Evolutionary conservation across 805 yeast genomes (phyloP).

Genomic region (Metschnikowia orientalis): DNA sequence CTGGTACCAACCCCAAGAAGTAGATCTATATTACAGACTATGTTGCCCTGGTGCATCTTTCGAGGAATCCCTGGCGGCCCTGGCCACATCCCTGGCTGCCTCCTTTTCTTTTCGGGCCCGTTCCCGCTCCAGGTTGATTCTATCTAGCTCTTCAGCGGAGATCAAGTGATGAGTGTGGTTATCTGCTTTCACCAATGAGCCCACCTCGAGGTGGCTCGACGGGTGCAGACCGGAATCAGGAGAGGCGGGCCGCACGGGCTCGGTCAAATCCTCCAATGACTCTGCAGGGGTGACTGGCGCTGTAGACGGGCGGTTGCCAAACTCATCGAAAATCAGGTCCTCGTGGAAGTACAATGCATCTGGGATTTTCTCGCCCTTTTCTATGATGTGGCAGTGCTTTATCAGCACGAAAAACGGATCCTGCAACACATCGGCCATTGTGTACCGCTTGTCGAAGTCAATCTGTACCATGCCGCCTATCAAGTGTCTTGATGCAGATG

Average conservation of each 20-base stretch:
- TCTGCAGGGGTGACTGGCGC: conserved; percentile 5
- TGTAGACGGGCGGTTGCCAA: conserved; percentile 4
- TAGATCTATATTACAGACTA: no score
- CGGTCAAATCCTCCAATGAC: conserved; percentile 1
- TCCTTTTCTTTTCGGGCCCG: conserved; percentile 13
- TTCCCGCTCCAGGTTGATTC: conserved; percentile 31
- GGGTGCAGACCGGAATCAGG: neutral
- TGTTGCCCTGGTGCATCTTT: no score
- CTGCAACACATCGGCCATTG: conserved; percentile 50
- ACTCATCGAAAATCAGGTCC: conserved; percentile 1
- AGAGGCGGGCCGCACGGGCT: neutral
- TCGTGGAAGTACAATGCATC: conserved; percentile 5
- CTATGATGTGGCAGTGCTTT: conserved; percentile 44
- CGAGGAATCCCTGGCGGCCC: no score
- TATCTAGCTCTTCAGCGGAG: conserved; percentile 57
- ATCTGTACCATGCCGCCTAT: conserved; percentile 63
- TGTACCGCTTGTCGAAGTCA: conserved; percentile 53
- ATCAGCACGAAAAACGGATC: conserved; percentile 60
- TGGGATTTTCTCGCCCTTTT: conserved; percentile 10
- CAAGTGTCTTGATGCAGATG: conserved; percentile 57
- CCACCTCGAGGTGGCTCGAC: conserved; percentile 3
- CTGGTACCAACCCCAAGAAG: no score
- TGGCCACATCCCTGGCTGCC: conserved; percentile 13
- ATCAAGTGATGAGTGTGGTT: conserved; percentile 65
- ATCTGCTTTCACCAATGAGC: conserved; percentile 17